A percentile compares a stretch with the other conserved stretches of the same genome.
phyloP scores from a whole-genome alignment of 495 filamentous ascomycete genomes.

The Acidomyces sp. region DNA sequence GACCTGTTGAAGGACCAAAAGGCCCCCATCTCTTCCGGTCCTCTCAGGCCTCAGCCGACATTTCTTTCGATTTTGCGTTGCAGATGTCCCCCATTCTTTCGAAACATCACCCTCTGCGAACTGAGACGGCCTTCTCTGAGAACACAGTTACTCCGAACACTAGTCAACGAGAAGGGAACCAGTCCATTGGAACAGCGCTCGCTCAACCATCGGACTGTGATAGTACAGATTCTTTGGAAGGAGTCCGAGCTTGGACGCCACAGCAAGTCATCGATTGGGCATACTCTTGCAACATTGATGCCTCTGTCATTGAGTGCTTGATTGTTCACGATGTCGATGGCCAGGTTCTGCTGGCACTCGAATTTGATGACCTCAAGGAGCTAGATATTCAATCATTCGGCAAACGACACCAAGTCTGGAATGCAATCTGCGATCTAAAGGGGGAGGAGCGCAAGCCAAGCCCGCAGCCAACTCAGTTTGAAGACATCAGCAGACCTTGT shows the following conservation, averaged over 20 bases:
- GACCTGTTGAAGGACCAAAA: slow-evolving; percentile 61
- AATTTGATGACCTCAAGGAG: slow-evolving; percentile 87
- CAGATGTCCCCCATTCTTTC: slow-evolving; percentile 49
- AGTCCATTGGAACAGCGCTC: slow-evolving; percentile 10
- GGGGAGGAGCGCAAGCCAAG: slow-evolving; percentile 33
- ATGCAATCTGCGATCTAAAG: slow-evolving; percentile 60
- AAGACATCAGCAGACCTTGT: slow-evolving; percentile 29
- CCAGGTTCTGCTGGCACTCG: slow-evolving; percentile 66
- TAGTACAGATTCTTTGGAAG: slow-evolving; percentile 29
- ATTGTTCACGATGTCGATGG: slow-evolving; percentile 83
- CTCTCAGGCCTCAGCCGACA: slow-evolving; percentile 38
- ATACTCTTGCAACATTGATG: slow-evolving; percentile 56
- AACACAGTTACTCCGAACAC: slow-evolving; percentile 18
- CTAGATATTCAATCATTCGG: slow-evolving; percentile 88
- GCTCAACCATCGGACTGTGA: slow-evolving; percentile 32
- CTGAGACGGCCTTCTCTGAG: slow-evolving; percentile 22
- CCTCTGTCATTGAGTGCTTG: slow-evolving; percentile 65
- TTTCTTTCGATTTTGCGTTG: slow-evolving; percentile 42
- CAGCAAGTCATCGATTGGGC: slow-evolving; percentile 73
- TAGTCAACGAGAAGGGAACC: slow-evolving; percentile 2
- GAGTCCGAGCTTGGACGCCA: slow-evolving; percentile 50
- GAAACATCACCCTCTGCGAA: slow-evolving; percentile 23
- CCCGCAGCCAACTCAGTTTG: slow-evolving; percentile 32
- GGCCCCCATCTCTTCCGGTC: slow-evolving; percentile 83
- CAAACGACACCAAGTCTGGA: slow-evolving; percentile 74